These are phyloP conservation scores for sweet orange (Citrus sinensis) DNA, from an alignment of 345 rosid genomes.

Conservation along the genomic window DVS_A1.0 CM039164.1:3382001-3382500, in stretches of 20 bases:
- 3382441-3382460: neutral
- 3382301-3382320: neutral
- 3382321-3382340: neutral
- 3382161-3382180: neutral
- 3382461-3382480: neutral
- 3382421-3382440: neutral
- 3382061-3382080: neutral
- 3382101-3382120: neutral
- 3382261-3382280: neutral
- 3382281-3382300: neutral
- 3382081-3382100: neutral
- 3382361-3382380: neutral
- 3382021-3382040: neutral
- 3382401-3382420: neutral
- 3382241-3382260: neutral
- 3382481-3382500: neutral
- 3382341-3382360: neutral
- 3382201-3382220: too few relatives aligned
- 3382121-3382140: neutral
- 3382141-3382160: neutral
- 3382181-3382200: neutral
- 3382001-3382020: constrained; percentile 1
- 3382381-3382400: too few relatives aligned
- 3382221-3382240: neutral
- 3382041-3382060: neutral